phyloP scores from a whole-genome alignment of 768 basidiomycete genomes.

The Psilocybe tampanensis region DNA sequence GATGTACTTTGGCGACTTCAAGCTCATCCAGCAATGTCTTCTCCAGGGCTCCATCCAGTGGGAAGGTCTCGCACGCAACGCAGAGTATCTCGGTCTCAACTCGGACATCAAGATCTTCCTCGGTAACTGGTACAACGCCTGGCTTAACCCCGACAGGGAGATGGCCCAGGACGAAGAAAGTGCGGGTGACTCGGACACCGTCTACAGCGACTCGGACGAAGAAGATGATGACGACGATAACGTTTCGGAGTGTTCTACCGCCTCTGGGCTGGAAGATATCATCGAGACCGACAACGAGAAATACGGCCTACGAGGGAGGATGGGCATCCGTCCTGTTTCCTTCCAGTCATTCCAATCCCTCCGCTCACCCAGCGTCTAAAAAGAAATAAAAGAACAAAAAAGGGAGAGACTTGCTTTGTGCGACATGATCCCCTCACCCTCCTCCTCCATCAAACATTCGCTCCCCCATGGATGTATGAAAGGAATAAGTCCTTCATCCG shows the following conservation, averaged over 20 bases:
- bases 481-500: neutral
- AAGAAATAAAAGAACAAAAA: neutral
- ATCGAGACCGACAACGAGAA: slow-evolving; percentile 39
- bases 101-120: slow-evolving; percentile 78
- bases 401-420: neutral
- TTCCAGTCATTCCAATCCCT: slow-evolving; percentile 33
- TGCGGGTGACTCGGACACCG: slow-evolving; percentile 41
- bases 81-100: slow-evolving; percentile 82
- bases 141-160: slow-evolving; percentile 47
- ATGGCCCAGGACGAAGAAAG: slow-evolving; percentile 30
- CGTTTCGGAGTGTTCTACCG: slow-evolving; percentile 31
- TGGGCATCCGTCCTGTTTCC: slow-evolving; percentile 41
- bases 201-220: slow-evolving; percentile 34
- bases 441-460: neutral
- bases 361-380: slow-evolving; percentile 20
- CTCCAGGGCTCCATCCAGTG: slow-evolving; percentile 68
- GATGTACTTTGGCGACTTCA: slow-evolving; percentile 79
- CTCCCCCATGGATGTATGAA: neutral
- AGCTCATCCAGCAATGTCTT: slow-evolving; percentile 68
- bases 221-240: slow-evolving; percentile 36
- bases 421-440: neutral
- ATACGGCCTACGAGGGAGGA: slow-evolving; percentile 40
- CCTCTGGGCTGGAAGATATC: slow-evolving; percentile 41
- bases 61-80: slow-evolving; percentile 89
- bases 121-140: slow-evolving; percentile 71